Percentiles rank a stretch among this genome's conserved stretches.
These are phyloP conservation scores for Lichtheimia hyalospora DNA, from an alignment of 371 early-diverging fungal genomes.

Conservation along the genomic window DNA sequence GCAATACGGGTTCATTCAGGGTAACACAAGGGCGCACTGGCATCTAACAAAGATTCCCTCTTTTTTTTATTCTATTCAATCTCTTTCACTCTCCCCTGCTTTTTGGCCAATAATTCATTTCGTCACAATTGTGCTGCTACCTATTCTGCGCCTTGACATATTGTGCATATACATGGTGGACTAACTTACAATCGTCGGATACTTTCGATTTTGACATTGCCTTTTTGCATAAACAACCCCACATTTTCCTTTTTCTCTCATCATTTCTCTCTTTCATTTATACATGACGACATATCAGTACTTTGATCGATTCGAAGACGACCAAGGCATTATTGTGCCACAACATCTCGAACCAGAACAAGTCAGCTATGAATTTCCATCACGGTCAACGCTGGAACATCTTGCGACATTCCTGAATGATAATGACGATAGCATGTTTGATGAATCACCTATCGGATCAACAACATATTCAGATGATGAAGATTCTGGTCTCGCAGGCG, in stretches of 20 bases:
- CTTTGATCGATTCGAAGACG: neutral
- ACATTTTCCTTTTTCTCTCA: constrained; percentile 14
- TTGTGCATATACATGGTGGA: constrained; percentile 9
- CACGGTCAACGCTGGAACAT: constrained; percentile 30
- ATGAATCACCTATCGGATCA: constrained; percentile 41
- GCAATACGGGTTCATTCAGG: neutral
- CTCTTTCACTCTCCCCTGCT: constrained; percentile 5
- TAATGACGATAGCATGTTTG: constrained; percentile 31
- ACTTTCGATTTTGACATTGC: constrained; percentile 5
- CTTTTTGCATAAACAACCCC: neutral
- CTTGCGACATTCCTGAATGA: constrained; percentile 23
- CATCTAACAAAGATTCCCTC: constrained; percentile 1
- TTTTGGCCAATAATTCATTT: constrained; percentile 7
- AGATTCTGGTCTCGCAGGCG: constrained; percentile 5
- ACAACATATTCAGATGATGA: constrained; percentile 16
- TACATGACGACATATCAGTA: neutral
- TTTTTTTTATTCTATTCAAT: constrained; percentile 6
- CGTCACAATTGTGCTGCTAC: neutral
- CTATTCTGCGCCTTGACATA: constrained; percentile 1
- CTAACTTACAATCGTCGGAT: constrained; percentile 9
- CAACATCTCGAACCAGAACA: constrained; percentile 42
- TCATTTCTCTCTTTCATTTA: constrained; percentile 1
- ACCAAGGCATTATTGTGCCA: constrained; percentile 25
- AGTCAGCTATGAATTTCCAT: constrained; percentile 42
- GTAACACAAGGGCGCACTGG: constrained; percentile 2